Evolutionary conservation across 148 eudicot genomes (phyloP).

Genomic region (Drosera capensis): DNA sequence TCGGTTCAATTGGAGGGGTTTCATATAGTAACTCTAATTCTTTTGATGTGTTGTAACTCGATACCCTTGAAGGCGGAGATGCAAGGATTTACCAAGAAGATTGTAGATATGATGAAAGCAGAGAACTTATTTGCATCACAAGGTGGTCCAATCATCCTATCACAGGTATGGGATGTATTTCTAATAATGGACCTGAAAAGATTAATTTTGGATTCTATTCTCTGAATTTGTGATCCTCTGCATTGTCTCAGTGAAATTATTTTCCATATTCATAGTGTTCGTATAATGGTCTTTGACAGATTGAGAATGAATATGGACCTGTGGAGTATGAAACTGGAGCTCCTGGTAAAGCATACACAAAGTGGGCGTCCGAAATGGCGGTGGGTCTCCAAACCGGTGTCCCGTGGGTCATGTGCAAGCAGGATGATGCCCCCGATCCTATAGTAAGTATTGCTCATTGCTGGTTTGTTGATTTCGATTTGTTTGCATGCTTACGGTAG

Average conservation of each 20-base stretch:
- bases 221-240: not conserved
- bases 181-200: not conserved
- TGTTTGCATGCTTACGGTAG: slow-evolving; percentile 2
- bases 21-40: not conserved
- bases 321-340: slow-evolving; percentile 54
- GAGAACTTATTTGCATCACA: slow-evolving; percentile 69
- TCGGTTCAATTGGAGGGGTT: too few relatives aligned
- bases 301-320: slow-evolving; percentile 96
- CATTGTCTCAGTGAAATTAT: not conserved
- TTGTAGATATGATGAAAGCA: slow-evolving; percentile 81
- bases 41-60: not conserved
- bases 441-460: slow-evolving; percentile 32
- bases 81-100: slow-evolving; percentile 75
- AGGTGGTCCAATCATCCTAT: slow-evolving; percentile 85
- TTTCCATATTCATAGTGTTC: too few relatives aligned
- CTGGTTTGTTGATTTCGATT: not conserved
- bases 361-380: slow-evolving; percentile 95
- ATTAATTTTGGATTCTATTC: not conserved
- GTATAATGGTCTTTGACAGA: slow-evolving; percentile 25
- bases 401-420: slow-evolving; percentile 99
- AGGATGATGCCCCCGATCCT: slow-evolving; percentile 95
- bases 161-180: slow-evolving; percentile 82
- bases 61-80: slow-evolving; percentile 62
- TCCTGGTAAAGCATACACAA: slow-evolving; percentile 48
- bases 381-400: slow-evolving; percentile 68